These are phyloP conservation scores for Fonsecaea nubica DNA, from an alignment of 2,329 filamentous ascomycete species.

Conservation along the genomic window DNA sequence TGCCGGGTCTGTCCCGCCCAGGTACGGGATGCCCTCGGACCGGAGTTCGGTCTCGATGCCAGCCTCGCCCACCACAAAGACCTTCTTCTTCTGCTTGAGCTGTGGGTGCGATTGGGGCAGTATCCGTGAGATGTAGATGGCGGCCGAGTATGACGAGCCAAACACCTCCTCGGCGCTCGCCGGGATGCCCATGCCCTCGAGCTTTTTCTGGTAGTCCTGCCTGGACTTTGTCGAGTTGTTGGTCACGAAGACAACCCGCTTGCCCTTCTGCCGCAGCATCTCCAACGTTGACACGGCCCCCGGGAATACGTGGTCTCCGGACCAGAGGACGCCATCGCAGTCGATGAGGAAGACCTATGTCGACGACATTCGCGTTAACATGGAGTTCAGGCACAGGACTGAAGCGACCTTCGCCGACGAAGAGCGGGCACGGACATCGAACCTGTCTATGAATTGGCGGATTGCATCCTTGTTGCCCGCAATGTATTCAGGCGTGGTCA, in stretches of 20 bases:
- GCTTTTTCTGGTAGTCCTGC: constrained; percentile 89
- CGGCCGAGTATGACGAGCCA: constrained; percentile 90
- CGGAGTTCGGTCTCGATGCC: constrained; percentile 89
- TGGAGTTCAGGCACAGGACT: constrained; percentile 5
- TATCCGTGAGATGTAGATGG: constrained; percentile 94
- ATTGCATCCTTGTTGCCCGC: constrained; percentile 80
- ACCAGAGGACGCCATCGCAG: constrained; percentile 98
- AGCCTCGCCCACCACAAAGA: constrained; percentile 89
- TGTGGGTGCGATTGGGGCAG: constrained; percentile 53
- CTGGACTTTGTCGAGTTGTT: constrained; percentile 99
- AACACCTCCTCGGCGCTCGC: constrained; percentile 81
- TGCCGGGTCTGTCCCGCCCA: constrained; percentile 84
- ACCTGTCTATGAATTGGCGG: constrained; percentile 82
- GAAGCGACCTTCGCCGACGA: neutral
- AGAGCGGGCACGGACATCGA: constrained; percentile 70
- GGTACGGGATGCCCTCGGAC: constrained; percentile 76
- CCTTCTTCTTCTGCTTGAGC: constrained; percentile 77
- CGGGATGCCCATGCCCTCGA: constrained; percentile 79
- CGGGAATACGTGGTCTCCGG: constrained; percentile 86
- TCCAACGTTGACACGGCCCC: constrained; percentile 84
- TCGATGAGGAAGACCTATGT: constrained; percentile 87
- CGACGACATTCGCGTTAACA: constrained; percentile 19
- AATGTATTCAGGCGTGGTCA: constrained; percentile 63
- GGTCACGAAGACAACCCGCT: constrained; percentile 92
- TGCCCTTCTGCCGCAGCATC: constrained; percentile 82